Evolutionary conservation across 139 green algal species (phyloP), one percentile per base, ranked within the genome.

Genomic region (Zygnema circumcarinatum): DNA sequence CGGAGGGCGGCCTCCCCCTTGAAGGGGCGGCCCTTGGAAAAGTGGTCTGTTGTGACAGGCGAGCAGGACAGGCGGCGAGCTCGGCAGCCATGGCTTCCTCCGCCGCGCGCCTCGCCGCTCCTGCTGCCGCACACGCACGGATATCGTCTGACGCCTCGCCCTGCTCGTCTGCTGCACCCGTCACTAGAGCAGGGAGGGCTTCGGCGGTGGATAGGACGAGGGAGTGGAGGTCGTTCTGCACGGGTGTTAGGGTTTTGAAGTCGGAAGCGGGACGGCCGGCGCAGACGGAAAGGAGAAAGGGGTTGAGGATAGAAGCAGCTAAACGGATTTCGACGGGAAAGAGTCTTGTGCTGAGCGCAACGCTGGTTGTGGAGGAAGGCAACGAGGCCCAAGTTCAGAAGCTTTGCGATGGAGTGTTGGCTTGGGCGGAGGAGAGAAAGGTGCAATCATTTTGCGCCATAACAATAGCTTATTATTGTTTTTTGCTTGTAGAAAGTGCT

Each of bases 401-500:
- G 76, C 35, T 84, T 33, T 84, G 76, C 29, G 41, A 62, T 38
- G 41, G 67, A 29, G 29, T 84, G 0, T 62, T 56, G 22, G 1
- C n/a, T n/a, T 84, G 76, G 76, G 76, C 76, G 2, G 76, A 84
- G 38, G 76, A 84, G 76, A 84, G 52, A 62, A 84, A 84, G 76
- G 76, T 84, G 36, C 39, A 36, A 83, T n/a, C 1, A 2, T n/a
- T 41, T 80, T 72, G 54, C 54, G 54, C 54, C 54, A 72, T 29
- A 25, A 72, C 54, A 33, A 29, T 29, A 72, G 54, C 54, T 72
- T 72, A 72, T n/a, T n/a, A n/a, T n/a, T n/a, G n/a, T n/a, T n/a
- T n/a, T n/a, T n/a, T n/a, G n/a, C n/a, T n/a, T n/a, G n/a, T n/a
- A n/a, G n/a, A n/a, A n/a, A n/a, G n/a, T n/a, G n/a, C n/a, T n/a